Base-by-base conservation (phyloP, 257 asterid species). In the Ballota nigra region DNA sequence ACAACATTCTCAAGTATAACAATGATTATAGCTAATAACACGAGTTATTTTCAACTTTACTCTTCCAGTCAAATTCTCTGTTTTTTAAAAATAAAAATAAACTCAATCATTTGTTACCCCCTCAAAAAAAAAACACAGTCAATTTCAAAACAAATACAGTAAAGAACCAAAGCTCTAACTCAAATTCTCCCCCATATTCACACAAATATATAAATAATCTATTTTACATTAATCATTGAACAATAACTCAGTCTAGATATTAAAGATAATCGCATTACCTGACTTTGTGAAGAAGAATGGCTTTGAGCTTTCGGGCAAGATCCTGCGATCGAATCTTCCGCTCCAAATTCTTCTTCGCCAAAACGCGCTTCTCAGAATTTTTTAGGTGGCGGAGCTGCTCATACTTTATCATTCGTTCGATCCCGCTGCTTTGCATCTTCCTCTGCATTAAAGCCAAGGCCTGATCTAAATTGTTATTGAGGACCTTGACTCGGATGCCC, bases 331-430 rank as follows among this genome's bases (percentile, higher is more conserved):
- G 92, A 80, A 93, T 51, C 83, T 83, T 93, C 18, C 95, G 87
- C 74, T 89, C 85, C 68, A 89, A 78, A 69, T 75, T 77, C 86
- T 93, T 93, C 78, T 81, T 87, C 4, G 98, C 96, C 79, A 93
- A 72, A 19, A 93, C 96, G 20, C 97, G 88, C 85, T 89, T 93
- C 92, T 93, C 97, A 1, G 92, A 87, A 68, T 93, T 91, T 81
- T 91, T 93, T 63, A 86, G 71, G 68, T 93, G 97, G 74, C 77
- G 68, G 16, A 75, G 75, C 63, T 85, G 94, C 52, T 89, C 88
- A 12, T 62, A 73, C 88, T 77, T 93, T n/a, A 91, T 91, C 82
- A 93, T 61, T 24, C 98, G 85, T 61, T 93, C 97, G n/a, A 85
- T 91, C 31, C 98, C 98, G 62, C 96, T 87, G 2, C 89, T 82